These are phyloP conservation scores for Graphilbum fragrans DNA, from an alignment of 2,329 filamentous ascomycete genomes.

Conservation along the genomic window DNA sequence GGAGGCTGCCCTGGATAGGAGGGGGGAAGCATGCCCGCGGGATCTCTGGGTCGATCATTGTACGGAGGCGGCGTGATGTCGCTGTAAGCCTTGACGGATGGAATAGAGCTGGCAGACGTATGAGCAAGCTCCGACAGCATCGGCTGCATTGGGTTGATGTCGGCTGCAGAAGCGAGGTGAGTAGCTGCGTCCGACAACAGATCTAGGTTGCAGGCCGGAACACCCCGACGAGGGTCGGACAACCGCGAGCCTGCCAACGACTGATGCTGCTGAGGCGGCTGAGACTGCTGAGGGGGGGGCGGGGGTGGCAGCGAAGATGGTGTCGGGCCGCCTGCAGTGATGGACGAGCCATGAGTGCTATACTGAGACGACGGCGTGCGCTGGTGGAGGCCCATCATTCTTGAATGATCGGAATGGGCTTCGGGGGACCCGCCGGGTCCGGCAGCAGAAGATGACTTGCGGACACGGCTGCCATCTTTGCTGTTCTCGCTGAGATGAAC, in stretches of 20 bases:
- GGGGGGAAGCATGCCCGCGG: slow-evolving; percentile 27
- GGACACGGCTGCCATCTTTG: slow-evolving; percentile 38
- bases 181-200: slow-evolving; percentile 47
- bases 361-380: slow-evolving; percentile 13
- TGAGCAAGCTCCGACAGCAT: slow-evolving; percentile 34
- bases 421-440: slow-evolving; percentile 31
- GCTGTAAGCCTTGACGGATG: slow-evolving; percentile 36
- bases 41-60: slow-evolving; percentile 32
- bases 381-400: slow-evolving; percentile 31
- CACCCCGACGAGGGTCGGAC: slow-evolving; percentile 18
- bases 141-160: slow-evolving; percentile 38
- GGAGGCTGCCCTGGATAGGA: slow-evolving; percentile 26
- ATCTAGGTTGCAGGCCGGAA: slow-evolving; percentile 41
- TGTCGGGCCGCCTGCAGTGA: not conserved
- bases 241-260: slow-evolving; percentile 34
- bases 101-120: slow-evolving; percentile 22
- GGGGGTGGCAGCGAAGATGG: slow-evolving; percentile 9
- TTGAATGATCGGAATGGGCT: slow-evolving; percentile 24
- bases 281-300: slow-evolving; percentile 7
- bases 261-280: slow-evolving; percentile 14
- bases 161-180: slow-evolving; percentile 38
- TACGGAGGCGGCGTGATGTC: slow-evolving; percentile 30
- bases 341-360: slow-evolving; percentile 10
- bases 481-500: slow-evolving; percentile 49
- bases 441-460: slow-evolving; percentile 38